Evolutionary conservation across 2,329 filamentous ascomycete species (phyloP).

Genomic region (Tricladium varicosporioides): DNA sequence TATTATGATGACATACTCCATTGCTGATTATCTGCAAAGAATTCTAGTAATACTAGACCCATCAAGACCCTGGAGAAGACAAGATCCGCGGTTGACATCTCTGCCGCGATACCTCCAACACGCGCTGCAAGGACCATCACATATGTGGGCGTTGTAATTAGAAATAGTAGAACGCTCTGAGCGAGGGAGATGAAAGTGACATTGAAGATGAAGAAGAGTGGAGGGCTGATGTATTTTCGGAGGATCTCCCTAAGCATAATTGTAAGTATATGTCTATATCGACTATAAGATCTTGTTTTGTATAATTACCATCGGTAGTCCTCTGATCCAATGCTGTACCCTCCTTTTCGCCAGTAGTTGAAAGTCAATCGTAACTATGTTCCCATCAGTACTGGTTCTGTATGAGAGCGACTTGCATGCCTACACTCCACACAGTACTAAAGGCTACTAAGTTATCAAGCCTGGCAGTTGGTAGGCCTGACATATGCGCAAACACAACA

Average conservation of each 20-base stretch:
- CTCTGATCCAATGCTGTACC: conserved; percentile 84
- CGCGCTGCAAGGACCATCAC: conserved; percentile 71
- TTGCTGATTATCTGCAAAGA: conserved; percentile 86
- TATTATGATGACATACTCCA: conserved; percentile 59
- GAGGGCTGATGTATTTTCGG: conserved; percentile 58
- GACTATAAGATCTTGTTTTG: too few species aligned
- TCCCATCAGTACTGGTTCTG: conserved; percentile 40
- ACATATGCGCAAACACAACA: conserved; percentile 74
- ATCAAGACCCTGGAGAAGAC: conserved; percentile 55
- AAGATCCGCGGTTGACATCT: conserved; percentile 53
- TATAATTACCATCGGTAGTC: conserved; percentile 78
- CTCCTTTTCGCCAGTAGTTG: conserved; percentile 96
- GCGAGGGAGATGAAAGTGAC: conserved; percentile 81
- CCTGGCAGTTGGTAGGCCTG: conserved; percentile 66
- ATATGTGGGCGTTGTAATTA: conserved; percentile 80
- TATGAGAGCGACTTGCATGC: conserved; percentile 30
- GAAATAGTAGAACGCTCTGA: conserved; percentile 79
- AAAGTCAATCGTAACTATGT: conserved; percentile 76
- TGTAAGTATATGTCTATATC: conserved; percentile 2
- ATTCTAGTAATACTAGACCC: conserved; percentile 63
- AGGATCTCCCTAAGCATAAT: conserved; percentile 61
- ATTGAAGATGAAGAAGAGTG: conserved; percentile 79
- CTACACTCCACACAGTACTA: conserved; percentile 76
- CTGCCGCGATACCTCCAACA: conserved; percentile 45
- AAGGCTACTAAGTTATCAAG: conserved; percentile 72